phyloP scores from a whole-genome alignment of 1,284 basidiomycete species.

The Ceratobasidium sp. region DNA sequence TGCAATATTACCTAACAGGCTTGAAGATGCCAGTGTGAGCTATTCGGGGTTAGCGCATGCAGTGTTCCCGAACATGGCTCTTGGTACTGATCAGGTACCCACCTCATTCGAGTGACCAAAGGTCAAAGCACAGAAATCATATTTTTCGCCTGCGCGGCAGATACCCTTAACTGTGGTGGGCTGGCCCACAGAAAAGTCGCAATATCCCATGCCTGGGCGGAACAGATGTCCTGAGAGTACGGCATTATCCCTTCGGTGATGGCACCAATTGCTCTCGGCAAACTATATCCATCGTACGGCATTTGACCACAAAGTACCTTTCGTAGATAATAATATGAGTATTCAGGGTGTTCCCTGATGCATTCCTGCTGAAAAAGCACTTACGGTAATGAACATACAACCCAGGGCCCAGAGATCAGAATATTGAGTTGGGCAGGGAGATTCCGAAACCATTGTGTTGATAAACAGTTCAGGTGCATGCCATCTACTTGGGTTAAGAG shows the following conservation, averaged over 20 bases:
- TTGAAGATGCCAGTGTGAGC: too few relatives aligned
- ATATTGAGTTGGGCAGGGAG: conserved; percentile 17
- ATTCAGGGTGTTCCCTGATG: too few relatives aligned
- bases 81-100: too few relatives aligned
- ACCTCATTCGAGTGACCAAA: too few relatives aligned
- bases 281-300: conserved; percentile 4
- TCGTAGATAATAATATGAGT: not conserved
- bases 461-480: conserved; percentile 22
- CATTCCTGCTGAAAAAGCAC: too few relatives aligned
- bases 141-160: not conserved
- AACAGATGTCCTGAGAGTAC: not conserved
- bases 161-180: not conserved
- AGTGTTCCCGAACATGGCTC: too few relatives aligned
- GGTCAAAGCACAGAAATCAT: not conserved
- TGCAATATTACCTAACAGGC: too few relatives aligned
- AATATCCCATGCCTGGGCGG: not conserved
- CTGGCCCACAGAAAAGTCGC: not conserved
- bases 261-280: not conserved
- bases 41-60: too few relatives aligned
- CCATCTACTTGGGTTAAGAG: conserved; percentile 4
- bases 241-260: conserved; percentile 1
- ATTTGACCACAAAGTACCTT: not conserved
- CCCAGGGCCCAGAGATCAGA: conserved; percentile 18
- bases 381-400: conserved; percentile 13
- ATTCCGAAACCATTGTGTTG: not conserved